Evolutionary conservation across 176 grass and related monocot species (phyloP).

Genomic region (Cenchrus purpureus): DNA sequence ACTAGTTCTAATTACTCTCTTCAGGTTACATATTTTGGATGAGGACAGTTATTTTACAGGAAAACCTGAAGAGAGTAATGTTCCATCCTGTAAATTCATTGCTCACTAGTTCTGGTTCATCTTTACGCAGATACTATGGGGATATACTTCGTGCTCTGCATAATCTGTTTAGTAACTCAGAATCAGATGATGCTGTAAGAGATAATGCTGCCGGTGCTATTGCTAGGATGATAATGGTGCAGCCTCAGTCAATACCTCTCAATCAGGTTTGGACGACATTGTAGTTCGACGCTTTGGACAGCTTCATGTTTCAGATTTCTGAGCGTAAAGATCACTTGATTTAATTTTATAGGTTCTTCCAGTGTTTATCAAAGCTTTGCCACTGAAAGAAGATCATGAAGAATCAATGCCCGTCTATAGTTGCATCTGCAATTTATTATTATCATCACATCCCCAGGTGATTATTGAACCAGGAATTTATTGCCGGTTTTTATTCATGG

Average conservation of each 20-base stretch:
- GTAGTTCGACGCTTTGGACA: slow-evolving; percentile 31
- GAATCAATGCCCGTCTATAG: slow-evolving; percentile 91
- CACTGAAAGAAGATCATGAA: slow-evolving; percentile 94
- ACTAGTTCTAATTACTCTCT: too few species aligned
- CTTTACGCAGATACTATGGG: slow-evolving; percentile 72
- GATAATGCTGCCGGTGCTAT: slow-evolving; percentile 99
- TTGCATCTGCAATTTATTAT: slow-evolving; percentile 81
- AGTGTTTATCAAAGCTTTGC: slow-evolving; percentile 95
- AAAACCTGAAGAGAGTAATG: background rate
- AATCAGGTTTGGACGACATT: slow-evolving; percentile 58
- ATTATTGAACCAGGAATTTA: slow-evolving; percentile 8
- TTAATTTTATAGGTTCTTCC: slow-evolving; percentile 72
- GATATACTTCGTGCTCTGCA: slow-evolving; percentile 85
- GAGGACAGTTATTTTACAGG: background rate
- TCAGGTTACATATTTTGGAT: too few species aligned
- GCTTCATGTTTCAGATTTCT: slow-evolving; percentile 25
- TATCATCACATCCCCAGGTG: slow-evolving; percentile 92
- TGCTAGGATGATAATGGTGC: slow-evolving; percentile 97
- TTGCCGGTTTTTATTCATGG: slow-evolving; percentile 12
- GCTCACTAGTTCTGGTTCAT: slow-evolving; percentile 41
- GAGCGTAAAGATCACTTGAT: slow-evolving; percentile 17
- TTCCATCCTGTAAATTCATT: slow-evolving; percentile 18
- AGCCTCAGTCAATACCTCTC: slow-evolving; percentile 94
- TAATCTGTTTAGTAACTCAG: slow-evolving; percentile 75
- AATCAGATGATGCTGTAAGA: slow-evolving; percentile 80